Evolutionary conservation across 768 basidiomycete species (phyloP), one percentile per base, ranked within the genome.

Genomic region (Paxillus ammoniavirescens): DNA sequence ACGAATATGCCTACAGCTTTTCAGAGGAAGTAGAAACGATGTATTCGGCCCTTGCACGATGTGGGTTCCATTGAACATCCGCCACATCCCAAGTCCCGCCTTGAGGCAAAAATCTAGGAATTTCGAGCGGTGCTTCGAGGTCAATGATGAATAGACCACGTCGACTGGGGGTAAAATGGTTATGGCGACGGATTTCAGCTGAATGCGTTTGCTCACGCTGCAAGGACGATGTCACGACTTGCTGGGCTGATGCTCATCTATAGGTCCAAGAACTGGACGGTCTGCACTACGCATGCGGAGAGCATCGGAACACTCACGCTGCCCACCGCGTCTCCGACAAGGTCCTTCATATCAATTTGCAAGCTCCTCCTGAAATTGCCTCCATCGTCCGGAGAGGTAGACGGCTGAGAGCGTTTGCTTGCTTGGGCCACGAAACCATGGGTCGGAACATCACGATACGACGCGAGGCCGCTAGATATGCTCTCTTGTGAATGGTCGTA

Each of bases 61-160:
- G 93, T 0, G 93, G 93, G 57, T 93, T 93, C 93, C 92, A 95
- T 59, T 92, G 90, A 0, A 93, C 89, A 62, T 94, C 91, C 0
- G 91, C 89, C 10, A 97, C 93, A 61, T 96, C 91, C 93, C 94
- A 98, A 5, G 91, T 92, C 1, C 94, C 95, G 2, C 93, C 93
- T 72, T 99, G 95, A 13, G 96, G 96, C 8, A 99, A 79, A 66
- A 96, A 98, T 12, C 96, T 81, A 21, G 97, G 97, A 0, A 93
- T 81, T 57, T 91, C 85, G 15, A 91, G 76, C 1, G 93, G 92
- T 12, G 89, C 82, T 56, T 93, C 87, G 14, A 99, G 78, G 75
- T 98, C 97, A 55, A 99, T 91, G 53, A 98, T 93, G 67, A 91
- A 98, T 14, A 99, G 77, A 0, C 96, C 96, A 52, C 93, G 86